Base-by-base conservation (phyloP, 495 filamentous ascomycete species). In the Neurospora sp. region DNA sequence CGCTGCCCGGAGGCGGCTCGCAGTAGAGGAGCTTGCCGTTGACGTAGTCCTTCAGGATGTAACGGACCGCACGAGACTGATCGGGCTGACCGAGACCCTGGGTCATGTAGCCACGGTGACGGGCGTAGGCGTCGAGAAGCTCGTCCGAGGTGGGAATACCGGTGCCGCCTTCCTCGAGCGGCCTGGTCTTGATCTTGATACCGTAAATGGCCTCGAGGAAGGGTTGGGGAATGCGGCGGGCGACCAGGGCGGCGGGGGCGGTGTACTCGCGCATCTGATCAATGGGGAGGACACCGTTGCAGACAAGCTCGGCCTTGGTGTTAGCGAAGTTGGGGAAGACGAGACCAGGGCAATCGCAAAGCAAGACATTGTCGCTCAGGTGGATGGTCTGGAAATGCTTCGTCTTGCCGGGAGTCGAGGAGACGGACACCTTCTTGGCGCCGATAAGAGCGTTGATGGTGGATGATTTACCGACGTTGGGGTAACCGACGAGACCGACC, bases 301-400 rank as follows among this genome's bases (percentile, higher is more conserved):
- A 94, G 48, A 99, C 96, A 12, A 99, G 89, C 78, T 99, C 96
- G 37, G 93, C 96, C 82, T 98, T 98, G 38, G 94, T 98, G 65
- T 91, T 93, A 68, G 96, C 94, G 77, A 98, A 99, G 82, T 98
- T 98, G 72, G 96, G 94, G 83, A 99, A 98, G 2, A 99, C 96
- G 27, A 99, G 90, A 88, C 96, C 96, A 39, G 96, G 96, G 78
- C 96, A 99, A 89, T 99, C 96, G 84, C 96, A 98, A 27, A 99
- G 87, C 75, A 98, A 88, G 75, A 98, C 92, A 74, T 90, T 87
- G 18, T 94, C 91, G 74, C 92, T 94, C 68, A 98, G 87, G 80
- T 97, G 95, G 75, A 99, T 94, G 20, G 96, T 99, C 81, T 99
- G 96, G 84, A 99, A 99, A 78, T 99, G 96, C 84, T 99, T 99